Base-by-base conservation (phyloP, 1,284 basidiomycete genomes). In the Apiotrichum akiyoshidainum region DNA sequence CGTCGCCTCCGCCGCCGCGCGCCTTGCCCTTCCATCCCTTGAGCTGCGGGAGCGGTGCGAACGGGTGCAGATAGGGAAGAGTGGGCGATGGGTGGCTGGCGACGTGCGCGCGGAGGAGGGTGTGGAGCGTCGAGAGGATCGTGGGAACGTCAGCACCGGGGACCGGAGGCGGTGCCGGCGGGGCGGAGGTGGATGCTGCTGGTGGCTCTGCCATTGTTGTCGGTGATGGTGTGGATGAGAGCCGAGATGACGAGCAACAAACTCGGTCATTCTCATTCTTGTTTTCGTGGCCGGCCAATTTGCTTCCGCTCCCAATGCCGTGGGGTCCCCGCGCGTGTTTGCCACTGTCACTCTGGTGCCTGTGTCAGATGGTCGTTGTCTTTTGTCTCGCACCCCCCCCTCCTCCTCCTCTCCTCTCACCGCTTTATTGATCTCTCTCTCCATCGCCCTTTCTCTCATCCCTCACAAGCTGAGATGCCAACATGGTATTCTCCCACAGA, bases 11-110 rank as follows among this genome's bases (percentile, higher is more conserved):
- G 0, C 62, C 51, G 2, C 59, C 54, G 7, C 57, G 52, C 39
- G 58, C 60, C 45, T 65, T 62, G 22, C 63, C 59, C 53, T 65
- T 61, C 53, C 55, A 55, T 35, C 57, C 48, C 34, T 37, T 40
- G 4, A 44, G 26, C 22, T 16, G 56, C 41, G 64, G 57, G 19
- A 55, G 47, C 10, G 68, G 68, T 21, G 65, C 65, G 45, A 61
- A 68, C 10, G 69, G 69, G 54, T 71, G 67, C 11, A 66, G 60
- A 49, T 68, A 68, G 8, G 69, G 57, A 22, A 57, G 46, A 2
- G 58, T 59, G 19, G 65, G 58, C 44, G 61, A 53, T 5, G 61
- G 61, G n/a, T 63, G 58, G 40, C 52, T 42, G 14, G 63, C 54
- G 35, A 60, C 47, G 39, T 65, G 65, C 7, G 63, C 52, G n/a